Conservation (phyloP, 2,329 filamentous ascomycete genomes). For the Coniochaeta sp. region DNA sequence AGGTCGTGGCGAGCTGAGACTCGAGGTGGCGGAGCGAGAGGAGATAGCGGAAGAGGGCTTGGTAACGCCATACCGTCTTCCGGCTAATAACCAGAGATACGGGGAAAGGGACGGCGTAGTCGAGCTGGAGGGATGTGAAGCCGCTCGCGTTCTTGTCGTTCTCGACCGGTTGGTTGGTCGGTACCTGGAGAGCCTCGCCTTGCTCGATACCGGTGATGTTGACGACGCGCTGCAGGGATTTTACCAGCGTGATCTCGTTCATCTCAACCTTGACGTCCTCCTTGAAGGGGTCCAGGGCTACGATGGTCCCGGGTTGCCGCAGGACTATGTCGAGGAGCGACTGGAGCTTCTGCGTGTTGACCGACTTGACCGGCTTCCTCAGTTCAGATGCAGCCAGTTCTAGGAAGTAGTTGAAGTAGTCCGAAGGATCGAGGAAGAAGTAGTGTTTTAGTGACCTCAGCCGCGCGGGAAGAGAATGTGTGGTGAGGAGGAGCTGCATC, state of each 20-base stretch:
- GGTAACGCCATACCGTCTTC: conserved; percentile 95
- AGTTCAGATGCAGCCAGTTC: conserved; percentile 86
- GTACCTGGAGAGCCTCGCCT: conserved; percentile 71
- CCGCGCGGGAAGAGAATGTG: conserved; percentile 81
- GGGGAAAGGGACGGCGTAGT: conserved; percentile 91
- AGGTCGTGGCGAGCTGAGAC: conserved; percentile 75
- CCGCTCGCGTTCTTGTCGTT: conserved; percentile 82
- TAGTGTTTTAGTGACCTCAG: conserved; percentile 94
- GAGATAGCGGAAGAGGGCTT: conserved; percentile 90
- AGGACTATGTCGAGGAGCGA: conserved; percentile 92
- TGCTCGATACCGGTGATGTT: conserved; percentile 95
- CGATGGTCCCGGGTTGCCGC: conserved; percentile 91
- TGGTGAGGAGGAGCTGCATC: conserved; percentile 83
- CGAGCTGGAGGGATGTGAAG: conserved; percentile 87
- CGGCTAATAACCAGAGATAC: conserved; percentile 91
- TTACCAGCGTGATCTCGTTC: conserved; percentile 89
- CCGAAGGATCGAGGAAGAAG: conserved; percentile 95
- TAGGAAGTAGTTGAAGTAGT: conserved; percentile 97
- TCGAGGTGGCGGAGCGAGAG: conserved; percentile 86
- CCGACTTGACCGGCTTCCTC: conserved; percentile 77
- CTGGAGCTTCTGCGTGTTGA: conserved; percentile 91
- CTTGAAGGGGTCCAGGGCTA: conserved; percentile 92
- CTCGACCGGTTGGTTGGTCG: conserved; percentile 59
- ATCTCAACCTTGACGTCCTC: conserved; percentile 97
- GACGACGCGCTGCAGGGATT: conserved; percentile 91